Conservation (phyloP, 1,284 basidiomycete genomes). For the Mycosarcoma mackinlayi region DNA sequence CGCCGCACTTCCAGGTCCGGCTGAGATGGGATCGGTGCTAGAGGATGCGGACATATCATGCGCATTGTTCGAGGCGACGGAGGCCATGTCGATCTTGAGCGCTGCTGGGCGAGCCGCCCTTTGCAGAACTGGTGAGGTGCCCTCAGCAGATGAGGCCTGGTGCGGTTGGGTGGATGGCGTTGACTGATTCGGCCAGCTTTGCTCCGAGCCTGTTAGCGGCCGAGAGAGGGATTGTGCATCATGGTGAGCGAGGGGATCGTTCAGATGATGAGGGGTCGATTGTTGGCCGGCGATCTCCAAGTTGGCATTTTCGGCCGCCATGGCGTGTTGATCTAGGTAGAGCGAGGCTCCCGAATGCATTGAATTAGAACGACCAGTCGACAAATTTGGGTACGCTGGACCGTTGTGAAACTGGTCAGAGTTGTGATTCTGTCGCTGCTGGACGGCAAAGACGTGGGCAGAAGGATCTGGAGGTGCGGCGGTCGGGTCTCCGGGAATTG, state of each 20-base stretch:
- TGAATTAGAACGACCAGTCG: not conserved
- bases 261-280: not conserved
- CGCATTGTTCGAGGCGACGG: slow-evolving; percentile 6
- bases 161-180: not conserved
- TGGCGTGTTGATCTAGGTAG: slow-evolving; percentile 9
- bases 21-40: slow-evolving; percentile 11
- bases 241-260: slow-evolving; percentile 15
- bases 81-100: slow-evolving; percentile 40
- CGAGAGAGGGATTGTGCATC: slow-evolving; percentile 19
- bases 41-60: not conserved
- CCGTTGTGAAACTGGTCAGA: slow-evolving; percentile 1
- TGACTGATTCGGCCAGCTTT: slow-evolving; percentile 24
- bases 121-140: slow-evolving; percentile 12
- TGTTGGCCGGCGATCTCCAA: slow-evolving; percentile 4
- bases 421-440: slow-evolving; percentile 14
- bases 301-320: slow-evolving; percentile 9
- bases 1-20: slow-evolving; percentile 12
- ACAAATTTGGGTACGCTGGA: slow-evolving; percentile 4
- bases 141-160: slow-evolving; percentile 1
- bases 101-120: slow-evolving; percentile 32
- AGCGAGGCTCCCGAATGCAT: slow-evolving; percentile 9
- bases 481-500: slow-evolving; percentile 5
- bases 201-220: slow-evolving; percentile 30
- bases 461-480: slow-evolving; percentile 16
- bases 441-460: slow-evolving; percentile 13